Conservation (phyloP, 179 eudicot genomes). For the Heliamphora ciliata region DNA sequence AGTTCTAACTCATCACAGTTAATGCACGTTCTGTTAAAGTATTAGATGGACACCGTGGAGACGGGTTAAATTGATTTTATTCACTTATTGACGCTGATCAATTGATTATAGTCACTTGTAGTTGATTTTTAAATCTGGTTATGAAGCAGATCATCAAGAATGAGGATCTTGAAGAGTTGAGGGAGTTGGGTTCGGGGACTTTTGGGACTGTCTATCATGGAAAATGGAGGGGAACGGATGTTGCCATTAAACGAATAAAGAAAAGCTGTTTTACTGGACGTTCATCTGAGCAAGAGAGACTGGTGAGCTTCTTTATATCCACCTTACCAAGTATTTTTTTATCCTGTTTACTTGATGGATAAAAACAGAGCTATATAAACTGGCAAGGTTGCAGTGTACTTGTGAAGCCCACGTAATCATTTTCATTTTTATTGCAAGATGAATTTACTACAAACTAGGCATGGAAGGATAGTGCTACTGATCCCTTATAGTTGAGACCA, state of each 20-base stretch:
- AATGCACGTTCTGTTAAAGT: not conserved
- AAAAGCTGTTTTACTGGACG: conserved; percentile 43
- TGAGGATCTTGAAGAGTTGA: conserved; percentile 45
- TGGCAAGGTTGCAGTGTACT: not conserved
- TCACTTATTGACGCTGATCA: not conserved
- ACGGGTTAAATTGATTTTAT: not conserved
- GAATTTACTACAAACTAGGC: not conserved
- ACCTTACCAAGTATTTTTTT: not conserved
- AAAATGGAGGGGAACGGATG: conserved; percentile 48
- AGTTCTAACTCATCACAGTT: not conserved
- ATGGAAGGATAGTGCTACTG: not conserved
- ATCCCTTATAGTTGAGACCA: not conserved
- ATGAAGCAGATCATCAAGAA: conserved; percentile 34
- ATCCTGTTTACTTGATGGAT: conserved; percentile 7
- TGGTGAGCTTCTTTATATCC: conserved; percentile 27
- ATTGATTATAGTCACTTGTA: not conserved
- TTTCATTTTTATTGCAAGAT: not conserved
- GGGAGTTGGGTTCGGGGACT: conserved; percentile 48
- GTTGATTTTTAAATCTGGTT: conserved; percentile 10
- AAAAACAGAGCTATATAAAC: not conserved
- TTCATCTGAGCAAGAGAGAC: conserved; percentile 41
- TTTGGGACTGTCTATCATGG: conserved; percentile 56
- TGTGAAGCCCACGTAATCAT: not conserved
- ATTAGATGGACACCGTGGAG: not conserved
- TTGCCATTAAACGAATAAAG: conserved; percentile 44